These are phyloP conservation scores for Carex kokanica DNA, from an alignment of 176 grass and related monocot species.

Conservation along the genomic window DNA sequence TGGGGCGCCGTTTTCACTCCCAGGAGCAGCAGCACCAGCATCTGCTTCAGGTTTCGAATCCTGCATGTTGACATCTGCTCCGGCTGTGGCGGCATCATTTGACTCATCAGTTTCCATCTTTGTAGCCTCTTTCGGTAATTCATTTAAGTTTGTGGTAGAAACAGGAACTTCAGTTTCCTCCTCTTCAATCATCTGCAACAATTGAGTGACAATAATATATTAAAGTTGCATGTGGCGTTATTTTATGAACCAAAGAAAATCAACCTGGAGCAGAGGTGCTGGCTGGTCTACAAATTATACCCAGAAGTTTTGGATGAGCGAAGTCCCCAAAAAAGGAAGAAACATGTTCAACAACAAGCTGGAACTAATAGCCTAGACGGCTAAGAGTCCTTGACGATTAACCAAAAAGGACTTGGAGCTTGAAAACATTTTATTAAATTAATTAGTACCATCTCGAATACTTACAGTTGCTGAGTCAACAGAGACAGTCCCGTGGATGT, in stretches of 20 bases:
- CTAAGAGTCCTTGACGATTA: neutral
- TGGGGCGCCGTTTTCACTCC: slow-evolving; percentile 51
- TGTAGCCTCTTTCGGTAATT: slow-evolving; percentile 40
- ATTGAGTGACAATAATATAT: neutral
- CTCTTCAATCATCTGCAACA: slow-evolving; percentile 73
- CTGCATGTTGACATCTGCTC: slow-evolving; percentile 60
- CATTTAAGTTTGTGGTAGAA: slow-evolving; percentile 30
- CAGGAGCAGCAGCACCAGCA: slow-evolving; percentile 31
- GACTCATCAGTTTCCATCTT: slow-evolving; percentile 74
- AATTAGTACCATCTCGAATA: neutral
- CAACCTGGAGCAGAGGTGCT: neutral
- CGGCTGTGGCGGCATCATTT: slow-evolving; percentile 32
- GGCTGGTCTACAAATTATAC: neutral
- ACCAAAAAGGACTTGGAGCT: neutral
- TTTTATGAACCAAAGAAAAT: neutral
- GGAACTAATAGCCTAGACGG: neutral
- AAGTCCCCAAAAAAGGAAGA: neutral
- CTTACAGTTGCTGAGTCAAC: slow-evolving; percentile 79
- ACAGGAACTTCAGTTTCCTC: slow-evolving; percentile 72
- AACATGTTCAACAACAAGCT: neutral
- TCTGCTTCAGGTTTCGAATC: slow-evolving; percentile 50
- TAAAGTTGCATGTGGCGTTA: neutral
- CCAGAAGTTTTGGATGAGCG: neutral
- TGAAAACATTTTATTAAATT: neutral
- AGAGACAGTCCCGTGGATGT: slow-evolving; percentile 81